Base-by-base conservation (phyloP, 805 yeast genomes). In the Wickerhamiella shivajii region DNA sequence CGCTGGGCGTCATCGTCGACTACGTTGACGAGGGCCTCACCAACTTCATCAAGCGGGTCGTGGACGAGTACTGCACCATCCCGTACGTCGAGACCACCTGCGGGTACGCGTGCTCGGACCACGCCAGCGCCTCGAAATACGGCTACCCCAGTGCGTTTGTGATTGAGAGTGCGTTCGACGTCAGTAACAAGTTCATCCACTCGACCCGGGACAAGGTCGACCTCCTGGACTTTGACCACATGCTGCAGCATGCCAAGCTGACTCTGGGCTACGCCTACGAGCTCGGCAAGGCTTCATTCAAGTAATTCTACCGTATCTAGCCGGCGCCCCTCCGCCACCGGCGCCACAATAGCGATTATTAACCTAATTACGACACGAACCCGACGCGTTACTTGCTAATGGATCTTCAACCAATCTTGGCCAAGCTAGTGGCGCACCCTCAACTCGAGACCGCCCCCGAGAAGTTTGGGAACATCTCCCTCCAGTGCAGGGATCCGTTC, bases 101-200 rank as follows among this genome's bases (percentile, higher is more conserved):
- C 58, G 94, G 94, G 1, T 83, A 84, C 49, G 90, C 93, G 0
- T 85, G 97, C 55, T 77, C 93, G 12, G 97, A 87, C 58, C 95
- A 84, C 54, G 77, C 90, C 4, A 73, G 92, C 30, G 94, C 94
- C 1, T 55, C 72, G 33, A 73, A 77, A 50, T 69, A 68, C 46
- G 96, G 96, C 1, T 83, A 64, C 55, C 96, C 96, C 4, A 67
- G 83, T 7, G 69, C 83, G 20, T 79, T 83, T 55, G 77, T 81
- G 29, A 70, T 77, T 42, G 98, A 90, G 55, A 66, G 81, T 27
- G 76, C 67, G 37, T 66, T 81, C 53, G 65, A 68, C 36, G 63
- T 63, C 41, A 63, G 73, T 3, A 74, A 71, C 54, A 76, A 74
- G 29, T 75, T 62, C 49, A 77, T 84, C 42, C 98, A 87, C 56